Conservation (phyloP, 2,329 filamentous ascomycete species). For the Botrytis hyacinthi region DNA sequence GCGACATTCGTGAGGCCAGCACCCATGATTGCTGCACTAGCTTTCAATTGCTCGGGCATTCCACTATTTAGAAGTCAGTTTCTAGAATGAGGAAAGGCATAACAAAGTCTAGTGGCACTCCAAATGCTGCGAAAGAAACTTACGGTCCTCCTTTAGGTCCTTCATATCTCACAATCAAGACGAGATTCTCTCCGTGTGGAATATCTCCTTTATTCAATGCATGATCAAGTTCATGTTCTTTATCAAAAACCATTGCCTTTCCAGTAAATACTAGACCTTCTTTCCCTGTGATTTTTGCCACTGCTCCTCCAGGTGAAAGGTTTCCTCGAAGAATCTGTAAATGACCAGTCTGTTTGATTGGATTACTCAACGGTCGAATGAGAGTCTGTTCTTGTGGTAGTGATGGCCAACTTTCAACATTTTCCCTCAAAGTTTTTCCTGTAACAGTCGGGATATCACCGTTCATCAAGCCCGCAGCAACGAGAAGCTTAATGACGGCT, state of each 20-base stretch:
- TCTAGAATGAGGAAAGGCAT: not conserved
- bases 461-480: constrained; percentile 72
- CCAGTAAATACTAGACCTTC: constrained; percentile 83
- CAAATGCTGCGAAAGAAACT: not conserved
- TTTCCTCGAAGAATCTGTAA: constrained; percentile 86
- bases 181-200: constrained; percentile 74
- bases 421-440: constrained; percentile 78
- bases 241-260: constrained; percentile 79
- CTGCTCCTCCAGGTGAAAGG: constrained; percentile 81
- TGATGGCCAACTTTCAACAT: constrained; percentile 73
- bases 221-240: constrained; percentile 73
- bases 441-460: constrained; percentile 79
- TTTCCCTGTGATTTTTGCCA: constrained; percentile 96
- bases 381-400: constrained; percentile 78
- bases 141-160: constrained; percentile 82
- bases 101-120: too few species aligned
- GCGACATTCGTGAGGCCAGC: constrained; percentile 84
- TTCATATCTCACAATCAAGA: constrained; percentile 89
- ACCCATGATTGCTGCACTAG: constrained; percentile 88
- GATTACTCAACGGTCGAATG: constrained; percentile 72
- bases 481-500: constrained; percentile 79
- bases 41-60: constrained; percentile 93
- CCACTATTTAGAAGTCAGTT: constrained; percentile 45
- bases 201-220: constrained; percentile 70
- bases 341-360: constrained; percentile 81